Conservation (phyloP, 345 rosid species). For the Populus alba region DNA sequence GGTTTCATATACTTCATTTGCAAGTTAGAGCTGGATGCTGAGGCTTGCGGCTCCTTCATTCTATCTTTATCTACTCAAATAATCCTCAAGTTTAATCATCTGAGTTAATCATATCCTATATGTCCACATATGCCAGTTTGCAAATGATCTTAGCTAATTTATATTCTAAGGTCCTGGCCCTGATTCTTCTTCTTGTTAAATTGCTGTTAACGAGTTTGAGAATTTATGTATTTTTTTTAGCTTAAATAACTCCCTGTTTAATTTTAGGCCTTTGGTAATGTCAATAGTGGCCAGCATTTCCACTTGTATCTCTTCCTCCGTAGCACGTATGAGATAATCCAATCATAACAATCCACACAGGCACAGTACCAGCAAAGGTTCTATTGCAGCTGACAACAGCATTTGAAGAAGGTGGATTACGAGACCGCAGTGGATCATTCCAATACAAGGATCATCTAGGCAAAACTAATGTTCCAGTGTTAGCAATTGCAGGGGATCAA, state of each 20-base stretch:
- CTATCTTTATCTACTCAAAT: background rate
- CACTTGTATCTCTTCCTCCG: background rate
- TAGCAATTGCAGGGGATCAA: conserved; percentile 81
- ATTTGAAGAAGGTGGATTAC: conserved; percentile 57
- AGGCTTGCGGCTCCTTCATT: background rate
- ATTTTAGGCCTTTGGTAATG: background rate
- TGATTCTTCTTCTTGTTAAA: background rate
- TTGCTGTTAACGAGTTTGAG: background rate
- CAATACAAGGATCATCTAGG: conserved; percentile 63
- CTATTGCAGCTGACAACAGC: conserved; percentile 66
- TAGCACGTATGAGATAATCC: background rate
- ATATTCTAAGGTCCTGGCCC: background rate
- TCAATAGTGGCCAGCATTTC: background rate
- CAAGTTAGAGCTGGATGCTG: background rate
- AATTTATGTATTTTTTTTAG: too few relatives aligned
- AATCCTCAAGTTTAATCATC: background rate
- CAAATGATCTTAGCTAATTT: background rate
- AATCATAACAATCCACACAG: conserved; percentile 32
- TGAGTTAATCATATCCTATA: background rate
- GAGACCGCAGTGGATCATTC: conserved; percentile 57
- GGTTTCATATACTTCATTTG: background rate
- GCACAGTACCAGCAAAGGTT: conserved; percentile 71
- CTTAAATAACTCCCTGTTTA: background rate
- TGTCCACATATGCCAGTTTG: background rate
- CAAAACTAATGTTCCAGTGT: conserved; percentile 66